Evolutionary conservation across 2,329 filamentous ascomycete genomes (phyloP).

Genomic region (Amauroascus verrucosus): DNA sequence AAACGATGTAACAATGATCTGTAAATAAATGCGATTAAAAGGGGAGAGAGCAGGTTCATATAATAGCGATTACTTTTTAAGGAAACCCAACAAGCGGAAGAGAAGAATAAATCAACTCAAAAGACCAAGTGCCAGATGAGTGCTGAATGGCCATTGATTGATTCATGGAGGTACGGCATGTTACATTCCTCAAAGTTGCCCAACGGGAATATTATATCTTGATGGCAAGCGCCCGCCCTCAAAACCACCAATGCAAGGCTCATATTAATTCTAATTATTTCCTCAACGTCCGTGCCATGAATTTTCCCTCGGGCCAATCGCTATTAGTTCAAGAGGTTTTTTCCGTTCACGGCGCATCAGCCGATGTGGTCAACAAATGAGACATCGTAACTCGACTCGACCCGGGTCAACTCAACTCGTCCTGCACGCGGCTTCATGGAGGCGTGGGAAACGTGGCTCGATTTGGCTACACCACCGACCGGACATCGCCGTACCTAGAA

Average conservation of each 20-base stretch:
- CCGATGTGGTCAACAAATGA: background rate
- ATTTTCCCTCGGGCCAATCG: background rate
- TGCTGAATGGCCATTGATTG: background rate
- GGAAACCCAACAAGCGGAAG: too few relatives aligned
- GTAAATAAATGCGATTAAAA: background rate
- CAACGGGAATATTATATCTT: background rate
- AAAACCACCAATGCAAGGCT: background rate
- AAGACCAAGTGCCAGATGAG: background rate
- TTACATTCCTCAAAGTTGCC: background rate
- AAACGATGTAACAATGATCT: background rate
- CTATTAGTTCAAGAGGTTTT: background rate
- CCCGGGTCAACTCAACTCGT: background rate
- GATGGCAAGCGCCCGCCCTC: background rate
- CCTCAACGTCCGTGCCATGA: background rate
- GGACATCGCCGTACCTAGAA: background rate
- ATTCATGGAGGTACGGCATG: background rate
- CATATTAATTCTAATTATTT: background rate
- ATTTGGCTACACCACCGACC: background rate
- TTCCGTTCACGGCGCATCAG: too few relatives aligned
- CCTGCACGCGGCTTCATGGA: background rate
- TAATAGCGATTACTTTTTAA: background rate
- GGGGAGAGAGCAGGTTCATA: background rate
- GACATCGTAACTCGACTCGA: background rate
- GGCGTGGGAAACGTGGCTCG: slow-evolving; percentile 2
- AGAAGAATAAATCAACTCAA: background rate